Percentiles rank a stretch among this genome's conserved stretches.
phyloP scores from a whole-genome alignment of 2,329 filamentous ascomycete species.

The Alternaria metachromatica region DNA sequence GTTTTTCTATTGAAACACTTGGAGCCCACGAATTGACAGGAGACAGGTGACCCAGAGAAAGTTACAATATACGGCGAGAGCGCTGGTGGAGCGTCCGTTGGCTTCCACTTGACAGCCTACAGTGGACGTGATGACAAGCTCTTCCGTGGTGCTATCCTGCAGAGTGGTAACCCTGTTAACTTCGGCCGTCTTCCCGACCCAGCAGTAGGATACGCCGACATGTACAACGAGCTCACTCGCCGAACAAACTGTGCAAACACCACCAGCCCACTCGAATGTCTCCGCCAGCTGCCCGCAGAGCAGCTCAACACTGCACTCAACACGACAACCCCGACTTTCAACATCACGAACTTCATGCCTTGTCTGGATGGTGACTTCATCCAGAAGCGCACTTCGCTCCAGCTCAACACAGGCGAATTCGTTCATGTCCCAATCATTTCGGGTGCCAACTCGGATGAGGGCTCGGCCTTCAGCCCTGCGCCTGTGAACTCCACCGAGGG shows the following conservation, averaged over 20 bases:
- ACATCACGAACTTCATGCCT: conserved; percentile 48
- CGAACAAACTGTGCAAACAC: conserved; percentile 33
- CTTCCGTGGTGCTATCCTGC: conserved; percentile 57
- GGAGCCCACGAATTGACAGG: conserved; percentile 32
- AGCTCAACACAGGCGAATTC: conserved; percentile 65
- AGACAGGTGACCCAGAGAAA: conserved; percentile 47
- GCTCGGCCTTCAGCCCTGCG: conserved; percentile 60
- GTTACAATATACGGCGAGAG: conserved; percentile 56
- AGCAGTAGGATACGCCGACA: conserved; percentile 20
- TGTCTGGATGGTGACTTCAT: conserved; percentile 65
- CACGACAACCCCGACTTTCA: conserved; percentile 39
- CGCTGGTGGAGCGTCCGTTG: conserved; percentile 54
- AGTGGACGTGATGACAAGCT: conserved; percentile 56
- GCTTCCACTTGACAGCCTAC: conserved; percentile 55
- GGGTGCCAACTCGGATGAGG: conserved; percentile 72
- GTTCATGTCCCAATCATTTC: conserved; percentile 69
- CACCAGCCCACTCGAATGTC: conserved; percentile 46
- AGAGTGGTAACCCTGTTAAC: conserved; percentile 50
- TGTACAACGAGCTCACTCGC: conserved; percentile 31
- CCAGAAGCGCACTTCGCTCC: conserved; percentile 58
- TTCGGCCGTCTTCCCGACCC: conserved; percentile 28
- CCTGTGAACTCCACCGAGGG: conserved; percentile 64
- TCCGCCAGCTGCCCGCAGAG: conserved; percentile 67
- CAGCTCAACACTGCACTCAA: conserved; percentile 64
- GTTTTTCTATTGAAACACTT: conserved; percentile 37